Evolutionary conservation across 192 early-diverging fungal genomes (phyloP).

Genomic region (Backusella morwellensis): DNA sequence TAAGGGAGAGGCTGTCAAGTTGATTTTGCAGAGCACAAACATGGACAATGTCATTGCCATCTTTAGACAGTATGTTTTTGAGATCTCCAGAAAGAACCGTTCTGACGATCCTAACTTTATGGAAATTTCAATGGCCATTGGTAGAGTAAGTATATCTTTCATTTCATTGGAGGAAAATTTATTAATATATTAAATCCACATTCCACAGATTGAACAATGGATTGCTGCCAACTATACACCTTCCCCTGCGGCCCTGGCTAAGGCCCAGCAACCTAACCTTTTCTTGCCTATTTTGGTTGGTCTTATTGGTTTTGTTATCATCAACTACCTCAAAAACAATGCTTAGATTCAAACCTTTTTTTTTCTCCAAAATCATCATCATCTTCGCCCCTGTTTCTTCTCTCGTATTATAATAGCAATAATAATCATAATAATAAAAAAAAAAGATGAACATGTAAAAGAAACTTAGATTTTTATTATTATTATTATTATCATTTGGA

Average conservation of each 20-base stretch:
- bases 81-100: constrained; percentile 60
- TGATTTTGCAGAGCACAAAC: constrained; percentile 58
- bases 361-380: neutral
- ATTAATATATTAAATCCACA: neutral
- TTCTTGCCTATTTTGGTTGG: constrained; percentile 8
- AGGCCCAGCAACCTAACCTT: neutral
- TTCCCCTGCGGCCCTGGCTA: neutral
- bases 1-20: constrained; percentile 75
- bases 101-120: constrained; percentile 63
- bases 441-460: neutral
- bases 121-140: constrained; percentile 48
- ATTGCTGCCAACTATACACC: constrained; percentile 25
- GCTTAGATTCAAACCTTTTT: neutral
- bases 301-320: constrained; percentile 2
- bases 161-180: neutral
- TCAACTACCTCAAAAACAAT: neutral
- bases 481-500: neutral
- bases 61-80: constrained; percentile 63
- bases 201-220: constrained; percentile 33
- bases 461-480: neutral
- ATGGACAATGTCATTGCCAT: constrained; percentile 60
- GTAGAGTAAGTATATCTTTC: constrained; percentile 26
- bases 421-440: neutral
- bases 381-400: neutral
- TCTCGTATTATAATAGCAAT: neutral